A percentile compares a stretch with the other conserved stretches of the same genome.
Conservation (phyloP, 2,329 filamentous ascomycete genomes). For the Hypoxylon sp. region DNA sequence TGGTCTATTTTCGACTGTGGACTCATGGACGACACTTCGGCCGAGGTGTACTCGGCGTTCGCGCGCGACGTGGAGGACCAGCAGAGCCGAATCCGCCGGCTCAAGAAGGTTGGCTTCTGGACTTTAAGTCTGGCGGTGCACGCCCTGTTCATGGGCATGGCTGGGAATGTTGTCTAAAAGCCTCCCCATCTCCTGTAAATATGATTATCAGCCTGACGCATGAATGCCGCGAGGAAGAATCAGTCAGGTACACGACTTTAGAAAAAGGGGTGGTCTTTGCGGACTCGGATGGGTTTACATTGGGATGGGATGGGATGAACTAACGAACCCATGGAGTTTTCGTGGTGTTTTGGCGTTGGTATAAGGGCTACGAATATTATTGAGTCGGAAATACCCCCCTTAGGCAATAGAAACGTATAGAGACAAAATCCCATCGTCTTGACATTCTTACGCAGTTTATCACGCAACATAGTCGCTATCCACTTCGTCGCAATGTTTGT, state of each 20-base stretch:
- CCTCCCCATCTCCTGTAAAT: slow-evolving; percentile 12
- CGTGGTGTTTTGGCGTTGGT: slow-evolving; percentile 16
- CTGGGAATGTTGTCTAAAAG: slow-evolving; percentile 73
- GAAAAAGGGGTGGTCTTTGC: slow-evolving; percentile 11
- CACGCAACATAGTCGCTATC: too few relatives aligned
- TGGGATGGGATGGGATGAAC: slow-evolving; percentile 13
- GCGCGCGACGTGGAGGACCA: slow-evolving; percentile 90
- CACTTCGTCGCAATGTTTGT: too few relatives aligned
- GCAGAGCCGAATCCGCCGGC: slow-evolving; percentile 81
- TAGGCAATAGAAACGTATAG: slow-evolving; percentile 6
- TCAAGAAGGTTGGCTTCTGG: slow-evolving; percentile 98
- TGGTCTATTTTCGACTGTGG: slow-evolving; percentile 96
- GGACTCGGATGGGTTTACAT: slow-evolving; percentile 6
- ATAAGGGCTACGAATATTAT: too few relatives aligned
- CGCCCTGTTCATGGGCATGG: slow-evolving; percentile 93
- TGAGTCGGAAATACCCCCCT: slow-evolving; percentile 38
- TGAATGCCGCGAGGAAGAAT: slow-evolving; percentile 6
- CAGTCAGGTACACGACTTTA: slow-evolving; percentile 1
- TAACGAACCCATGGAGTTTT: slow-evolving; percentile 20
- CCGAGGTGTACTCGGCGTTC: slow-evolving; percentile 95
- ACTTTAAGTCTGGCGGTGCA: slow-evolving; percentile 91
- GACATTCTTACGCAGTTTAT: too few relatives aligned
- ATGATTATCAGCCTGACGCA: slow-evolving; percentile 7
- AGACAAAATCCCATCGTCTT: background rate
- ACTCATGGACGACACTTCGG: slow-evolving; percentile 90